Conservation (phyloP, 139 green algal species). For the Haematococcus sp. region DNA sequence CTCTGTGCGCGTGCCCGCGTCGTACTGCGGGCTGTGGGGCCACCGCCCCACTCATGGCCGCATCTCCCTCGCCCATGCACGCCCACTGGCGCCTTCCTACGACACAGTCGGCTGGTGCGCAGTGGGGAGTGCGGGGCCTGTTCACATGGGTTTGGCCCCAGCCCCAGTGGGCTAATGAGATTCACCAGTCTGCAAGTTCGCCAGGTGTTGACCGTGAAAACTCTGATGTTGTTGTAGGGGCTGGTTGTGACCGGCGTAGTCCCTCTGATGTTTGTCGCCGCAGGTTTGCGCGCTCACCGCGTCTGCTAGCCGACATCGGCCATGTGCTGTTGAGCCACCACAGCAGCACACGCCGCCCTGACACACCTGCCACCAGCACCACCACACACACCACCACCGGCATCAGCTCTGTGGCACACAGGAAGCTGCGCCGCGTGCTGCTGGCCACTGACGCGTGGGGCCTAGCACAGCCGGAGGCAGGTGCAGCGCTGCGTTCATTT, state of each 20-base stretch:
- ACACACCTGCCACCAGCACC: neutral
- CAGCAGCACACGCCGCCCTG: neutral
- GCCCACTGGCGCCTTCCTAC: conserved; percentile 80
- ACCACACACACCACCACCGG: neutral
- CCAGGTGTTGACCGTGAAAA: too few species aligned
- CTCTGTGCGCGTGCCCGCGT: conserved; percentile 84
- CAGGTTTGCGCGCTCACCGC: conserved; percentile 55
- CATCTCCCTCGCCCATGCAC: conserved; percentile 49
- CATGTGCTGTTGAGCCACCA: too few species aligned
- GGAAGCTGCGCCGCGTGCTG: conserved; percentile 50
- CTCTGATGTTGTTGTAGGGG: too few species aligned
- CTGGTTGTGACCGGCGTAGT: too few species aligned
- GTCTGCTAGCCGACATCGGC: neutral
- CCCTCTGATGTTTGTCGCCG: too few species aligned
- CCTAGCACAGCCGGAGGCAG: conserved; percentile 43
- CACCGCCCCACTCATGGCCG: conserved; percentile 82
- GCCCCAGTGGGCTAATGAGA: too few species aligned
- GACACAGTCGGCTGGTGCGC: conserved; percentile 66
- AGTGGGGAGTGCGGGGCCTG: conserved; percentile 13
- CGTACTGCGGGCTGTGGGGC: conserved; percentile 85
- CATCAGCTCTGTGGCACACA: neutral
- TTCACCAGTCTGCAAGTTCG: too few species aligned
- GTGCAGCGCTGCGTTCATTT: conserved; percentile 36
- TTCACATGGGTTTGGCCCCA: too few species aligned
- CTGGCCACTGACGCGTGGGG: conserved; percentile 76